Percentiles rank a stretch among this genome's conserved stretches.
Evolutionary conservation across 2,329 filamentous ascomycete genomes (phyloP).

Genomic region (Cercospora citrullina): DNA sequence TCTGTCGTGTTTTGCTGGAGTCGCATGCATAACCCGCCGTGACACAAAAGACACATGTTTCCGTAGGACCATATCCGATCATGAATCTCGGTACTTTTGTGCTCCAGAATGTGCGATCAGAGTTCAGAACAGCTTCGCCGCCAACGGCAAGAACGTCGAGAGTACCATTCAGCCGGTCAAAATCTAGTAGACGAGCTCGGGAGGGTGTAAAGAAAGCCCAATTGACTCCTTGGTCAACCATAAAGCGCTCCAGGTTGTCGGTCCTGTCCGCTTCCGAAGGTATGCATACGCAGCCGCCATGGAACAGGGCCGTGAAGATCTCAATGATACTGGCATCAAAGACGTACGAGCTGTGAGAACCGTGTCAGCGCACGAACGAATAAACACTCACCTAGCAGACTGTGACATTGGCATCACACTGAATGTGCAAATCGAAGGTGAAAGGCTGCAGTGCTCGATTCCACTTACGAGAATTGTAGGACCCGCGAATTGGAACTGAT

Average conservation of each 20-base stretch:
- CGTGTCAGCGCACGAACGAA: background rate
- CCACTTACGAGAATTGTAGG: background rate
- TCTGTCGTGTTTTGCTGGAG: background rate
- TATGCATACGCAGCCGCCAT: constrained; percentile 14
- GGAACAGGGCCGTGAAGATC: constrained; percentile 13
- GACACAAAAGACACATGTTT: background rate
- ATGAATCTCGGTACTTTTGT: background rate
- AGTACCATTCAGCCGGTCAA: background rate
- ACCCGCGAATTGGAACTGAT: background rate
- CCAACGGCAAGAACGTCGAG: background rate
- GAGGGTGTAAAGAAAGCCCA: background rate
- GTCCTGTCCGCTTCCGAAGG: background rate
- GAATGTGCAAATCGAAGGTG: background rate
- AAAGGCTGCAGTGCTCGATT: background rate
- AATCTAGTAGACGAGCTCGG: background rate
- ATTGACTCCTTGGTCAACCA: background rate
- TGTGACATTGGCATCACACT: too few species aligned
- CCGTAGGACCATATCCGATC: background rate
- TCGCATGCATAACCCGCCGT: background rate
- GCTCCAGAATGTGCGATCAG: background rate
- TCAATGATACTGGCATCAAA: background rate
- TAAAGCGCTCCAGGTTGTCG: background rate
- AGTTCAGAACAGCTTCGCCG: background rate
- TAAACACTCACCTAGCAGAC: too few species aligned
- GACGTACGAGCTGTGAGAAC: background rate